Evolutionary conservation across 108 stramenopile species (phyloP), one percentile per base, ranked within the genome.

Genomic region (Skeletonema tropicum): DNA sequence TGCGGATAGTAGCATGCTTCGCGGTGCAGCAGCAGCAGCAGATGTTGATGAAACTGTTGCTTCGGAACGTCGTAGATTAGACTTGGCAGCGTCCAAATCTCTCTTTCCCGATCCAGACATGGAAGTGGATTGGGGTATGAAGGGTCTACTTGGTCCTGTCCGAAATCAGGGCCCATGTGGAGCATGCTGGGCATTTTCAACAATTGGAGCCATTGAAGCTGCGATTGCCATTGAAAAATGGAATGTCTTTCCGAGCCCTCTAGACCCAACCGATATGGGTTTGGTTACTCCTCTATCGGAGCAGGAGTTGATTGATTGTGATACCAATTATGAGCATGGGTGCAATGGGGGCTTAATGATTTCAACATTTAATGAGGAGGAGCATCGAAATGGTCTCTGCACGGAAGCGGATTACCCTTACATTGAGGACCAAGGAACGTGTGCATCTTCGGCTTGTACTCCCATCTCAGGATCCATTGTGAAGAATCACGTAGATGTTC

Each of bases 291-390:
- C 87, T 42, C 73, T 98, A 48, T 93, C 91, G 57, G 98, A 97
- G 72, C 97, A 98, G 84, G 87, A 98, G 70, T 87, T 98, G 73
- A 87, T 98, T 67, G 93, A 95, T 79, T 98, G 98, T 80, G 96
- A 97, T 80, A 86, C 85, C 33, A 66, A 66, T 26, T 65, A 60
- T 52, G 94, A 98, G 83, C 70, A 87, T 66, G 96, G 96, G 60
- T 98, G 96, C 83, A 83, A 92, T 70, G 98, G 98, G 6, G 98
- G 98, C 75, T 74, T 97, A 32, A 98, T 97, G 95, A 97, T 96
- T 82, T 95, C 94, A 66, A 94, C 96, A 25, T 96, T 97, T 82
- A 87, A 93, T 64, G 97, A 92, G 77, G 95, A 97, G 58, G 89
- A 87, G 57, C 79, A 74, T 66, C 61, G 73, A 7, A 87, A 84